phyloP scores from a whole-genome alignment of 148 eudicot species.

The Hydrangea macrophylla region DNA sequence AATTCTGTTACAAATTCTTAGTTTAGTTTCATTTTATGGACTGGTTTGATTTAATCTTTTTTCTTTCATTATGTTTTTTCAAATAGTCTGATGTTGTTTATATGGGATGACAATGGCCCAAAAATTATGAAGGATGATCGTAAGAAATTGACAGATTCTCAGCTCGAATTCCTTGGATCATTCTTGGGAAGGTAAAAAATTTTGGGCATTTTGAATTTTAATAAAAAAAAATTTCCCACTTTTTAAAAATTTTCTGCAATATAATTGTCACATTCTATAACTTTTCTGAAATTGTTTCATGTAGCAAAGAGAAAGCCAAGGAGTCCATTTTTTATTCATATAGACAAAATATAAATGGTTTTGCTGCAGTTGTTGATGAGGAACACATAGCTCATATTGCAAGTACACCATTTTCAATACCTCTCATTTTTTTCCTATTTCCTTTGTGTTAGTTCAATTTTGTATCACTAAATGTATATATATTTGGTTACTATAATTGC shows the following conservation, averaged over 20 bases:
- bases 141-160: not conserved
- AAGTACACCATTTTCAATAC: no score
- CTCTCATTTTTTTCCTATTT: not conserved
- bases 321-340: constrained; percentile 32
- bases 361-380: constrained; percentile 34
- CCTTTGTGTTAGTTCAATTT: not conserved
- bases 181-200: constrained; percentile 4
- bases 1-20: not conserved
- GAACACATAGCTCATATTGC: constrained; percentile 21
- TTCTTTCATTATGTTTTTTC: not conserved
- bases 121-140: not conserved
- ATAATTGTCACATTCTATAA: not conserved
- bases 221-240: not conserved
- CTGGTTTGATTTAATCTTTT: not conserved
- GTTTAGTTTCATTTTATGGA: not conserved
- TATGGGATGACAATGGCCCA: constrained; percentile 12
- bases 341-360: constrained; percentile 27
- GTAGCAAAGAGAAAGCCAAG: constrained; percentile 9
- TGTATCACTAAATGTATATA: no score
- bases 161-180: constrained; percentile 9
- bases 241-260: not conserved
- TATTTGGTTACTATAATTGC: no score
- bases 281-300: no score
- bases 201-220: no score
- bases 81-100: constrained; percentile 9